Evolutionary conservation across 345 rosid genomes (phyloP).

Genomic region (Angophora floribunda): DNA sequence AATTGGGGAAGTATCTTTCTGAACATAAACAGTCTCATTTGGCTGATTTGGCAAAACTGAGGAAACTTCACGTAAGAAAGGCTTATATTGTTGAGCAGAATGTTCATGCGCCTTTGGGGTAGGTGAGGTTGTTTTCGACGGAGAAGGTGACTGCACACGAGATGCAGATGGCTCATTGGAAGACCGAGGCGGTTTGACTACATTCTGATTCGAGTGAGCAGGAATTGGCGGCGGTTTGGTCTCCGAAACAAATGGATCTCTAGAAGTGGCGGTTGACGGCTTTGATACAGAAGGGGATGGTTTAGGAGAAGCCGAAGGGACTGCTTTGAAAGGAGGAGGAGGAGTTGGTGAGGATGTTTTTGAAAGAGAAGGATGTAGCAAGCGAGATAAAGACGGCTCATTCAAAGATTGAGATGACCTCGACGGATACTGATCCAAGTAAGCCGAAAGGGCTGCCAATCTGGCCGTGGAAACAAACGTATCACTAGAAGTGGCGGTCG

Average conservation of each 20-base stretch:
- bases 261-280: not conserved
- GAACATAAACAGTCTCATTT: not conserved
- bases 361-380: not conserved
- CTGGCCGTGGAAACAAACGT: not conserved
- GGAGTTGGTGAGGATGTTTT: not conserved
- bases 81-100: not conserved
- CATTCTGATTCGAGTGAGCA: not conserved
- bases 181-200: not conserved
- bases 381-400: not conserved
- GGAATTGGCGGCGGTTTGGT: not conserved
- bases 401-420: not conserved
- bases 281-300: not conserved
- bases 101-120: not conserved
- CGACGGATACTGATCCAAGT: not conserved
- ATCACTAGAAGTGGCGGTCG: not conserved
- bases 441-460: not conserved
- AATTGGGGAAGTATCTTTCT: not conserved
- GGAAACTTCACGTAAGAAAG: not conserved
- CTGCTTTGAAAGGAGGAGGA: not conserved
- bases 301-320: not conserved
- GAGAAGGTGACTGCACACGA: not conserved
- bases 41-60: not conserved
- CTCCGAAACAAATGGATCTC: not conserved
- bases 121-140: not conserved
- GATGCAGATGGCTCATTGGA: not conserved